A percentile compares a stretch with the other conserved stretches of the same genome.
These are phyloP conservation scores for Pseudotsuga menziesii DNA, from an alignment of 75 land plant genomes.

Conservation along the genomic window DNA sequence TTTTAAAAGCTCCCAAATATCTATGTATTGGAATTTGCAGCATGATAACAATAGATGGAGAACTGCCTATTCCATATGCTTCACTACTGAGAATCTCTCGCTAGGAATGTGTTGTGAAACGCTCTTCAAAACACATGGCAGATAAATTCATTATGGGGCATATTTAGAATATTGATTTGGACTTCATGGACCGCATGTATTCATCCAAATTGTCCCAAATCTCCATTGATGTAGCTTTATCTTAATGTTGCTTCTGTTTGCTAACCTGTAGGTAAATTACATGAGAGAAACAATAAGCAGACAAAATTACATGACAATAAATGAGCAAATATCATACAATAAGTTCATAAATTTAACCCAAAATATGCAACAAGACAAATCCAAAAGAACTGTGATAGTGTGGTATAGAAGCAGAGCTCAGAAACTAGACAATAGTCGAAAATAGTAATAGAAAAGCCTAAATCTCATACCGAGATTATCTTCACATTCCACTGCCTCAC, in stretches of 20 bases:
- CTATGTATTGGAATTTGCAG: neutral
- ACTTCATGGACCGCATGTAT: conserved; percentile 49
- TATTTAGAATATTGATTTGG: neutral
- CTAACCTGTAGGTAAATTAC: no score
- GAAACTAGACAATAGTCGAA: neutral
- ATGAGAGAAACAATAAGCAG: neutral
- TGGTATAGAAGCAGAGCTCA: neutral
- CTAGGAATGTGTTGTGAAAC: neutral
- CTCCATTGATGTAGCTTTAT: conserved; percentile 85
- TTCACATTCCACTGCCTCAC: no score
- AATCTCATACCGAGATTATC: no score
- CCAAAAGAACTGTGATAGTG: neutral
- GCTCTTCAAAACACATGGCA: neutral
- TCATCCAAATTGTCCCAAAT: conserved; percentile 89
- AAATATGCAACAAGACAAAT: neutral
- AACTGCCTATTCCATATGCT: neutral
- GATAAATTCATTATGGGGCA: neutral
- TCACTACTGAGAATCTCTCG: neutral
- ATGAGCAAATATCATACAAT: neutral
- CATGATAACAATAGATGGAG: neutral
- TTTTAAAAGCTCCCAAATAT: neutral
- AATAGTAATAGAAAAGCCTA: neutral
- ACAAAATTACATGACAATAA: neutral
- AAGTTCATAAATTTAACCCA: neutral
- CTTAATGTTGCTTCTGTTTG: conserved; percentile 43